Percentiles rank a stretch among this genome's conserved stretches.
These are phyloP conservation scores for Diaporthe destruens DNA, from an alignment of 2,329 filamentous ascomycete species.

Conservation along the genomic window DNA sequence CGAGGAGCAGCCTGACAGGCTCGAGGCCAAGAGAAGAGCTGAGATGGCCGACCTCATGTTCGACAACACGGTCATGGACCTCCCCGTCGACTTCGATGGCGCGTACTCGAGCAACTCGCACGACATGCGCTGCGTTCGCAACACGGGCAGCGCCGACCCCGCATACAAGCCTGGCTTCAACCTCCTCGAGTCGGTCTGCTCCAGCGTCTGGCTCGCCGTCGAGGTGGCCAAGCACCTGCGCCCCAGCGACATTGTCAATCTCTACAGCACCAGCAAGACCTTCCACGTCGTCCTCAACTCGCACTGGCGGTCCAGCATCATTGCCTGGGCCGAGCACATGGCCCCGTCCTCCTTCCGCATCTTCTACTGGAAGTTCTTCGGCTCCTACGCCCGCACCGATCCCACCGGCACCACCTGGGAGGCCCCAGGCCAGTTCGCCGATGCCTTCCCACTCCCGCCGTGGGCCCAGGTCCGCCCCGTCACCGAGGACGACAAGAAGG, in stretches of 20 bases:
- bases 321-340: constrained; percentile 64
- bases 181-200: constrained; percentile 58
- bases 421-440: constrained; percentile 42
- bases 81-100: constrained; percentile 32
- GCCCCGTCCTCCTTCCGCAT: constrained; percentile 67
- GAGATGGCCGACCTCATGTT: constrained; percentile 2
- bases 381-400: constrained; percentile 68
- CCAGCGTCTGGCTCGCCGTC: constrained; percentile 65
- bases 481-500: constrained; percentile 45
- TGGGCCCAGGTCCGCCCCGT: constrained; percentile 32
- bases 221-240: constrained; percentile 67
- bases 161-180: constrained; percentile 49
- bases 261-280: constrained; percentile 74
- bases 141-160: not conserved
- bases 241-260: constrained; percentile 68
- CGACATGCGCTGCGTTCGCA: constrained; percentile 1
- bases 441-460: constrained; percentile 23
- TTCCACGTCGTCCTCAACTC: constrained; percentile 73
- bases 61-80: constrained; percentile 34
- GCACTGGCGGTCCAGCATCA: constrained; percentile 70
- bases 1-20: not conserved
- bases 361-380: constrained; percentile 74
- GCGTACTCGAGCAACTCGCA: constrained; percentile 5
- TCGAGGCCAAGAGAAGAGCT: not conserved
- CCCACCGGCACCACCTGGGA: constrained; percentile 59